Evolutionary conservation across 2,329 filamentous ascomycete species (phyloP), one percentile per base, ranked within the genome.

Genomic region (Botrytis elliptica): DNA sequence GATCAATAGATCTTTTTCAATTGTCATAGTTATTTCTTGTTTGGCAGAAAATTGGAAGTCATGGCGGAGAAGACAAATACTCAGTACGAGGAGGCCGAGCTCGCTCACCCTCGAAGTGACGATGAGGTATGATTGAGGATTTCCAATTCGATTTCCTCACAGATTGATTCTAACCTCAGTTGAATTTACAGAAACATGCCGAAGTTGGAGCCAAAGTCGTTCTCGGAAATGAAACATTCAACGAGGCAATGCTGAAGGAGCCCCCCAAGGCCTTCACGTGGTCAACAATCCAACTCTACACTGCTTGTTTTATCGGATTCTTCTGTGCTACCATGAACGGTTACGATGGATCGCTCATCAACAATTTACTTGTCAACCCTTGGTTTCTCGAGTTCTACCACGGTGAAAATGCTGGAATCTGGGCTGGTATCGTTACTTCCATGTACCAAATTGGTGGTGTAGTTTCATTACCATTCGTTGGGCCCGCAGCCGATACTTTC

Each of bases 231-330:
- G 86, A 87, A 76, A 86, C 86, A 68, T 88, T 85, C 80, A 84
- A 86, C 76, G 85, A 89, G 80, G 88, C 88, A 36, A 83, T 86
- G 80, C 78, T 87, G 78, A 85, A 86, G 80, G 87, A 89, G 77
- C 85, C 86, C 14, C 84, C 85, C 38, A 80, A 76, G 52, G 81
- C 84, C 63, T 85, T 82, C 79, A 83, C 83, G 46, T 79, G 75
- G 49, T 75, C 80, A 55, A 84, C 84, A 63, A 70, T 84, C 73
- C 75, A 85, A 76, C 79, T 86, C 75, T 86, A 86, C 75, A 75
- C 76, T 71, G 84, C 84, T 77, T 86, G 84, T 74, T 77, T 86
- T 74, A 76, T 86, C 64, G 85, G 84, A 60, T 86, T 86, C 79
- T 84, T 86, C 78, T 86, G 85, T 78, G 84, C 84, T 20, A 85